These are phyloP conservation scores for Mucor lusitanicus DNA, from an alignment of 371 early-diverging fungal genomes.

Conservation along the genomic window DNA sequence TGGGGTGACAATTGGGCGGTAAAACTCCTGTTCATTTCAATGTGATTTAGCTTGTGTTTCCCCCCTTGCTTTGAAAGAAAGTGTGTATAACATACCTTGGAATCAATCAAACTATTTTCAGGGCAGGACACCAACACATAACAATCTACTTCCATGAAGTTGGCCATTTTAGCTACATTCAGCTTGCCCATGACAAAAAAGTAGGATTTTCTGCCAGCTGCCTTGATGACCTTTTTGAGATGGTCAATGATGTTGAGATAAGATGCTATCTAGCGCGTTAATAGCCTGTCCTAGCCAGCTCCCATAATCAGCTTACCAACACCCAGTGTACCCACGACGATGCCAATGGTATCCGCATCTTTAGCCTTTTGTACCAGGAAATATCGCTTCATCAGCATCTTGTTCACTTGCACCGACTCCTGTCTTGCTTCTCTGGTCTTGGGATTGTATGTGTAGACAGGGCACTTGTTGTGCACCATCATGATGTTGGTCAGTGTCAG, in stretches of 20 bases:
- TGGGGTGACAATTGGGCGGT: slow-evolving; percentile 91
- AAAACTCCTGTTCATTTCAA: slow-evolving; percentile 67
- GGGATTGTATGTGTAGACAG: slow-evolving; percentile 73
- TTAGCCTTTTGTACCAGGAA: slow-evolving; percentile 88
- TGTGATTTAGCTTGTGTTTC: not conserved
- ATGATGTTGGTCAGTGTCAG: slow-evolving; percentile 85
- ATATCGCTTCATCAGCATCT: slow-evolving; percentile 75
- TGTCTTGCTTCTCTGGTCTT: slow-evolving; percentile 49
- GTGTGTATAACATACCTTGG: slow-evolving; percentile 50
- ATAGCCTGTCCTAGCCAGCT: not conserved
- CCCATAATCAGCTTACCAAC: slow-evolving; percentile 63
- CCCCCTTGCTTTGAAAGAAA: not conserved
- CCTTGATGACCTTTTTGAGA: slow-evolving; percentile 74
- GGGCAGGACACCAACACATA: slow-evolving; percentile 94
- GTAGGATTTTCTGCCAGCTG: slow-evolving; percentile 82
- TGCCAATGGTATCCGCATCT: slow-evolving; percentile 91
- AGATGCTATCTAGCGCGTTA: slow-evolving; percentile 55
- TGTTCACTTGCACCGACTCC: slow-evolving; percentile 69
- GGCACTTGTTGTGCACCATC: slow-evolving; percentile 74
- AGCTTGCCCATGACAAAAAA: slow-evolving; percentile 94
- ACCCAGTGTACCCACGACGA: slow-evolving; percentile 95
- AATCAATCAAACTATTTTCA: slow-evolving; percentile 91
- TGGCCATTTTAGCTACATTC: slow-evolving; percentile 94
- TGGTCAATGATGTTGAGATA: slow-evolving; percentile 82
- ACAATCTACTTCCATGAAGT: slow-evolving; percentile 91